Conservation (phyloP, 305 asterid species). For the Ilex paraguariensis region DNA sequence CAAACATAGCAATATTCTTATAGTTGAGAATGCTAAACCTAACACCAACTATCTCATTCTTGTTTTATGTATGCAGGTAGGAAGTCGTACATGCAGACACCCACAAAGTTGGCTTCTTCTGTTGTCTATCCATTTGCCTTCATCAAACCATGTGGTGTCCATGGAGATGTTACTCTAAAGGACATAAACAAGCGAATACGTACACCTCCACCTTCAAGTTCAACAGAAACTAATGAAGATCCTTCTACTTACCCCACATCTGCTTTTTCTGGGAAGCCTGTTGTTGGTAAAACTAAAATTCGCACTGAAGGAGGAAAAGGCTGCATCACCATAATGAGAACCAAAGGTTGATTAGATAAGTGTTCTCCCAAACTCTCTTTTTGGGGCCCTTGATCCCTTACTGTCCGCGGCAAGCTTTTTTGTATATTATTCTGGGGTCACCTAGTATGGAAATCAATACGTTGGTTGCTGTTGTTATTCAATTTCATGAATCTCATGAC, state of each 20-base stretch:
- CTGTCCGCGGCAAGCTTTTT: not conserved
- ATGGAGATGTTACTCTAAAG: slow-evolving; percentile 32
- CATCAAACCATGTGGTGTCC: slow-evolving; percentile 27
- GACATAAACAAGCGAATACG: slow-evolving; percentile 28
- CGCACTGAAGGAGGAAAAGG: slow-evolving; percentile 34
- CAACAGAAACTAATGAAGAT: slow-evolving; percentile 11
- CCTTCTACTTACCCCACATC: slow-evolving; percentile 25
- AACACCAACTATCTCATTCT: not conserved
- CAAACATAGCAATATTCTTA: not conserved
- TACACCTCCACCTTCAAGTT: slow-evolving; percentile 12
- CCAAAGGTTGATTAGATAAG: slow-evolving; percentile 22
- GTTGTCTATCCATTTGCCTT: slow-evolving; percentile 30
- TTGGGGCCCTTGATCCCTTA: not conserved
- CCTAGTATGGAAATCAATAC: not conserved
- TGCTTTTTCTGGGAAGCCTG: slow-evolving; percentile 34
- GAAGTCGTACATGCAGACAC: slow-evolving; percentile 12
- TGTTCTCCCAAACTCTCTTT: not conserved
- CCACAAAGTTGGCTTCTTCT: slow-evolving; percentile 14
- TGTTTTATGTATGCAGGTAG: slow-evolving; percentile 18
- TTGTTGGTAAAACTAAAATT: slow-evolving; percentile 26
- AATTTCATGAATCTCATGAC: too few species aligned
- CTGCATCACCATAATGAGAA: slow-evolving; percentile 34
- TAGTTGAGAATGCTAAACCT: not conserved
- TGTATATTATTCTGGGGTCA: not conserved
- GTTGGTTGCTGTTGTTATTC: too few species aligned